A percentile compares a stretch with the other conserved stretches of the same genome.
Conservation (phyloP, 108 stramenopile genomes). For the Aurantiochytrium sp. region DNA sequence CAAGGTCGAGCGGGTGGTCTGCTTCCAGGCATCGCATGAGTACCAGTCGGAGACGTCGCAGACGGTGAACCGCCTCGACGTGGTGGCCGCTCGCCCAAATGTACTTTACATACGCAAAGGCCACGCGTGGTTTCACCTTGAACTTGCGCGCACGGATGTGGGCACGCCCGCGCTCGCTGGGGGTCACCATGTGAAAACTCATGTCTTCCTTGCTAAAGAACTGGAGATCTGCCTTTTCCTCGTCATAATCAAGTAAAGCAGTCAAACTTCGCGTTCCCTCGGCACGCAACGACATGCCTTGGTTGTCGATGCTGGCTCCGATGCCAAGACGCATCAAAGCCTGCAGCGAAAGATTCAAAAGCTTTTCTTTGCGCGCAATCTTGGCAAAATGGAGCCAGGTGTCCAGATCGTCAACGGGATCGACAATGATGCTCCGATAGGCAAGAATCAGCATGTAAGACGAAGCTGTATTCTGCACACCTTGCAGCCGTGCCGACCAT, state of each 20-base stretch:
- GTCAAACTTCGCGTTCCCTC: neutral
- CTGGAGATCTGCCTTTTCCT: neutral
- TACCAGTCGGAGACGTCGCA: neutral
- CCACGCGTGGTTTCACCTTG: neutral
- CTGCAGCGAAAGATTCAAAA: slow-evolving; percentile 66
- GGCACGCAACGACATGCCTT: neutral
- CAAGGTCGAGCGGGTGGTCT: neutral
- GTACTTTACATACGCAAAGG: slow-evolving; percentile 6
- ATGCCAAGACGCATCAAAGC: slow-evolving; percentile 52
- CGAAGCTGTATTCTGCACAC: slow-evolving; percentile 72
- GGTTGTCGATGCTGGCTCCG: neutral
- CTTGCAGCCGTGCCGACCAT: slow-evolving; percentile 71
- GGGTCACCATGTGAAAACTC: neutral
- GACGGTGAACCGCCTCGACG: neutral
- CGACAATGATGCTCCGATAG: slow-evolving; percentile 78
- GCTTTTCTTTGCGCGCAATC: slow-evolving; percentile 75
- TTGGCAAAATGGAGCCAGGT: slow-evolving; percentile 79
- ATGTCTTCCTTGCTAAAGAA: neutral
- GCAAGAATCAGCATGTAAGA: slow-evolving; percentile 68
- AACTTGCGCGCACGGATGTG: neutral
- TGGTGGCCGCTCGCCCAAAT: neutral
- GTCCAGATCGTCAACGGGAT: slow-evolving; percentile 80
- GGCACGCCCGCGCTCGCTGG: neutral
- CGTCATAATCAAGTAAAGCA: neutral
- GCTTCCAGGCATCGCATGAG: neutral